Base-by-base conservation (phyloP, 108 stramenopile species). In the Pseudonitzschia pungens region DNA sequence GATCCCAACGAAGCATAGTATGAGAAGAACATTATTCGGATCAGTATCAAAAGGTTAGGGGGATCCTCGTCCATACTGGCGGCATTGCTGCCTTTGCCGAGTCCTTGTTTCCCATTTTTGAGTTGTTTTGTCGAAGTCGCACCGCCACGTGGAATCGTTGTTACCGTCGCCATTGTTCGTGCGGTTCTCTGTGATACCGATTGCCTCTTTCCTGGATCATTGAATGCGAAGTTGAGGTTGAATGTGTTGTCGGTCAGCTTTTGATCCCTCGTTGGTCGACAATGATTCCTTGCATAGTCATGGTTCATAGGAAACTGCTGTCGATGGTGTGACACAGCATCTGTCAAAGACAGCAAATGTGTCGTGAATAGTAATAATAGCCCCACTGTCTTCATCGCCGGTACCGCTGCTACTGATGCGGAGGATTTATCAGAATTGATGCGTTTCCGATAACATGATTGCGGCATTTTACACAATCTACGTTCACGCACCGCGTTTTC, bases 1-100 rank as follows among this genome's bases (percentile, higher is more conserved):
- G 91, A 83, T 9, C 97, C 97, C 29, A 96, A 77, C 40, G 84
- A 86, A 28, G 88, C 92, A 81, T 98, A 98, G 73, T 95, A 98
- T 18, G 91, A 73, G 45, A 98, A 72, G 76, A 96, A 96, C 44
- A 97, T 76, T 18, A 96, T 14, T 16, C 90, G 88, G 70, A 94
- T 91, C 59, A 89, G 75, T 66, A 85, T 79, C n/a, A 87, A 75
- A 9, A 86, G 56, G 31, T 31, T 52, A 6, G 78, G 72, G 51
- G 73, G 57, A 27, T 79, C 78, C 11, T 65, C 45, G 22, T 70
- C 45, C 45, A 58, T 44, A 48, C 16, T 18, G 10, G 33, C 29
- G 10, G 33, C 27, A 32, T 22, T 32, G 45, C 12, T 75, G 65
- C 43, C 59, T 36, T 43, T 56, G 10, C 24, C 22, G 22, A 10